A percentile compares a stretch with the other conserved stretches of the same genome.
These are phyloP conservation scores for Salix dunnii DNA, from an alignment of 345 rosid genomes.

Conservation along the genomic window DNA sequence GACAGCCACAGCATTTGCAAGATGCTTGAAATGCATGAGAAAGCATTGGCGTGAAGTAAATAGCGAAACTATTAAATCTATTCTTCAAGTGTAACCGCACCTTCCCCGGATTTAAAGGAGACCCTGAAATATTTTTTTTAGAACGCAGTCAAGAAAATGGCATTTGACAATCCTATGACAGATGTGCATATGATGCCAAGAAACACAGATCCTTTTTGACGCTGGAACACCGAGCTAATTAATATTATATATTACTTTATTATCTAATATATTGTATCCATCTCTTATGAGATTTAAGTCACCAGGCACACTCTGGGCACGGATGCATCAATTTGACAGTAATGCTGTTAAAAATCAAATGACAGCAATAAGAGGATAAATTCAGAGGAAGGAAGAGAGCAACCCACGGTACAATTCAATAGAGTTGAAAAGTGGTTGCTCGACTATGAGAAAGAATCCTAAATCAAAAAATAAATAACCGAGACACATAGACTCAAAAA, in stretches of 20 bases:
- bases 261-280: not conserved
- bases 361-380: not conserved
- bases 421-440: conserved; percentile 8
- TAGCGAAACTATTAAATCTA: not conserved
- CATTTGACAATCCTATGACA: not conserved
- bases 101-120: not conserved
- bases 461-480: not conserved
- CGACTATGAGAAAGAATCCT: not conserved
- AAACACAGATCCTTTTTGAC: not conserved
- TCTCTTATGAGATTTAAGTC: not conserved
- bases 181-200: not conserved
- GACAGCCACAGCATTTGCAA: too few species aligned
- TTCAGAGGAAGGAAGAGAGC: not conserved
- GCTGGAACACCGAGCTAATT: not conserved
- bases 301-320: not conserved
- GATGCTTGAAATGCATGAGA: too few species aligned
- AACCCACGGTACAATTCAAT: not conserved
- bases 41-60: not conserved
- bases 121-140: not conserved
- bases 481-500: not conserved
- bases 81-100: not conserved
- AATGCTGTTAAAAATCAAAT: not conserved
- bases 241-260: not conserved
- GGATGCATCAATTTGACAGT: not conserved
- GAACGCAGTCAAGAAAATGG: not conserved